Percentiles rank a stretch among this genome's conserved stretches.
These are phyloP conservation scores for Candida gorgasii DNA, from an alignment of 805 yeast species.

Conservation along the genomic window DNA sequence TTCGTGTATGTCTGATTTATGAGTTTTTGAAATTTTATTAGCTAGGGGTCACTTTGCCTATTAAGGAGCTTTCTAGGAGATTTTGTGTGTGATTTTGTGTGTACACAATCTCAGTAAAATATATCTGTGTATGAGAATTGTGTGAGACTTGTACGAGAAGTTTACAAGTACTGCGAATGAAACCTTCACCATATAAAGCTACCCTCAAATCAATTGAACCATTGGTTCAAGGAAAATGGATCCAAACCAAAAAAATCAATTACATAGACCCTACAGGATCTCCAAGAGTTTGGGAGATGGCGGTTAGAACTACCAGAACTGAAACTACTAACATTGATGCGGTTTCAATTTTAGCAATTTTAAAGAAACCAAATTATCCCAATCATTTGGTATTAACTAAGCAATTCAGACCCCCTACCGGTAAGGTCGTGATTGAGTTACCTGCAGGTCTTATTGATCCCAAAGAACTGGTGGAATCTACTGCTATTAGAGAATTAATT, in stretches of 20 bases:
- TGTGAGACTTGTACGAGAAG: too few relatives aligned
- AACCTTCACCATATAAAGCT: slow-evolving; percentile 39
- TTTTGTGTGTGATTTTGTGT: too few relatives aligned
- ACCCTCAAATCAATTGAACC: slow-evolving; percentile 32
- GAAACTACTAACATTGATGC: slow-evolving; percentile 70
- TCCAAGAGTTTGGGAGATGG: slow-evolving; percentile 85
- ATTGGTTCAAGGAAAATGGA: slow-evolving; percentile 43
- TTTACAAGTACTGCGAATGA: slow-evolving; percentile 10
- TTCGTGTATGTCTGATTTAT: background rate
- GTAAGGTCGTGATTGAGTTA: slow-evolving; percentile 84
- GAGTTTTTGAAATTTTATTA: too few relatives aligned
- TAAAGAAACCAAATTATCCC: slow-evolving; percentile 45
- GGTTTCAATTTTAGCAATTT: slow-evolving; percentile 81
- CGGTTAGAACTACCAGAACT: slow-evolving; percentile 74
- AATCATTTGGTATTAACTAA: slow-evolving; percentile 63
- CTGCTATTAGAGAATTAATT: slow-evolving; percentile 83
- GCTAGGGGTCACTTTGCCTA: too few relatives aligned
- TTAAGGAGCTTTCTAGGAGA: too few relatives aligned
- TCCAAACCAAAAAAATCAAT: slow-evolving; percentile 59
- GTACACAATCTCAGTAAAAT: too few relatives aligned
- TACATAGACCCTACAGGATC: slow-evolving; percentile 73
- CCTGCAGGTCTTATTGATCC: slow-evolving; percentile 96
- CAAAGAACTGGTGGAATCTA: slow-evolving; percentile 68
- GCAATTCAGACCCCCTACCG: slow-evolving; percentile 92
- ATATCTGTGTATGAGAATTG: background rate